Evolutionary conservation across 2,329 filamentous ascomycete species (phyloP), one percentile per base, ranked within the genome.

Genomic region (Monilinia vaccinii-corymbosi): DNA sequence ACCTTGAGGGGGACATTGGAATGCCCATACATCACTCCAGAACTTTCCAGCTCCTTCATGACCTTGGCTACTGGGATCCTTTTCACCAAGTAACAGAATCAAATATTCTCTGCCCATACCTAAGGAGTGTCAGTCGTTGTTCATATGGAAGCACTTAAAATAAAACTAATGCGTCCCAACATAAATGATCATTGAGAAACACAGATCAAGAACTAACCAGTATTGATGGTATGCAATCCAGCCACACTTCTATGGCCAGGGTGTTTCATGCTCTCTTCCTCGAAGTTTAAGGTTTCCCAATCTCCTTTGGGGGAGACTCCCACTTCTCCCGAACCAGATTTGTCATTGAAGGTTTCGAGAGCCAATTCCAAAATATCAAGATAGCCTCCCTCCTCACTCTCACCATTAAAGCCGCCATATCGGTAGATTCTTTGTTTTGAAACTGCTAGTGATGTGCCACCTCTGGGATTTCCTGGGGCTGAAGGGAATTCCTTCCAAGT

Each of bases 341-440:
- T 74, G 67, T 83, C 81, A 63, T 81, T 75, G 66, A 82, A 81
- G 32, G 75, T 75, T 66, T 82, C 80, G n/a, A 85, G 73, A 21
- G 74, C 78, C 11, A 87, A 76, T 58, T 81, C 77, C 21, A 87
- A 70, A 61, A 87, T 80, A 69, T 95, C 89, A 14, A 96, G 69
- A 61, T 80, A 78, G 0, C 88, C 89, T 18, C 89, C 89, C 51
- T 89, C 77, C 68, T 92, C 87, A 0, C 70, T 75, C 48, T 79
- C 76, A 0, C 88, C 89, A 71, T 93, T 88, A 67, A 86, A 93
- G 0, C 91, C 91, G 63, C 90, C 89, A 76, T 91, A 92, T 32
- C 90, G 81, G 74, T 87, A 95, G 8, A 96, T 72, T 28, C 83
- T 81, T 28, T 82, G 82, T 58, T 81, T 79, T 48, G 79, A 79